phyloP scores from a whole-genome alignment of 78 protist genomes.

The Planoprotostelium fungivorum region DNA sequence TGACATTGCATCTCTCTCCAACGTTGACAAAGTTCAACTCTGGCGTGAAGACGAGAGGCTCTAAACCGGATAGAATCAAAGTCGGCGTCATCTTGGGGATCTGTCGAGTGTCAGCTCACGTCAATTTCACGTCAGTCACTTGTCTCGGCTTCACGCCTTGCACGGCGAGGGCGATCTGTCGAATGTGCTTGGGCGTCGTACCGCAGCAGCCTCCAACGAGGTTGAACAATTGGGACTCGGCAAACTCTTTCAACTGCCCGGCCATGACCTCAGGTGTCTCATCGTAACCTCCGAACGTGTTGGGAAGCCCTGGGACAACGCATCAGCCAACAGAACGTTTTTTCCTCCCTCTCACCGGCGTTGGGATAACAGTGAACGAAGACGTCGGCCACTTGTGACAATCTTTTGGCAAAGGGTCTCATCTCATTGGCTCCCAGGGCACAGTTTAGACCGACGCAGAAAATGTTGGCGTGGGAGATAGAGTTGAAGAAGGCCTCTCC shows the following conservation, averaged over 20 bases:
- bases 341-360: conserved; percentile 87
- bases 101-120: not conserved
- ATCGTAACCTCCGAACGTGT: conserved; percentile 94
- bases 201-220: conserved; percentile 98
- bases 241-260: conserved; percentile 60
- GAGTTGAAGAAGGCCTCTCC: conserved; percentile 89
- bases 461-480: conserved; percentile 60
- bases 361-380: conserved; percentile 87
- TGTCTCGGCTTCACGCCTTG: conserved; percentile 32
- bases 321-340: conserved; percentile 10
- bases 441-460: conserved; percentile 94
- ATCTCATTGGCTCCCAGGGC: conserved; percentile 94
- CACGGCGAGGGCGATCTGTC: conserved; percentile 64
- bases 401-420: conserved; percentile 78
- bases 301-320: conserved; percentile 78
- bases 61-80: conserved; percentile 79
- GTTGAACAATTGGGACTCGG: conserved; percentile 80
- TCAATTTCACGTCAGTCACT: too few species aligned
- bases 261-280: conserved; percentile 88
- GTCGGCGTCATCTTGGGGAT: conserved; percentile 14
- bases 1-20: conserved; percentile 99
- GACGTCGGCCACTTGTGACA: conserved; percentile 41
- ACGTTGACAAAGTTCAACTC: conserved; percentile 86
- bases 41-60: conserved; percentile 59
- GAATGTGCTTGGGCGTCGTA: conserved; percentile 93